phyloP scores from a whole-genome alignment of 2,329 filamentous ascomycete species.

The Clarireedia monteithiana region DNA sequence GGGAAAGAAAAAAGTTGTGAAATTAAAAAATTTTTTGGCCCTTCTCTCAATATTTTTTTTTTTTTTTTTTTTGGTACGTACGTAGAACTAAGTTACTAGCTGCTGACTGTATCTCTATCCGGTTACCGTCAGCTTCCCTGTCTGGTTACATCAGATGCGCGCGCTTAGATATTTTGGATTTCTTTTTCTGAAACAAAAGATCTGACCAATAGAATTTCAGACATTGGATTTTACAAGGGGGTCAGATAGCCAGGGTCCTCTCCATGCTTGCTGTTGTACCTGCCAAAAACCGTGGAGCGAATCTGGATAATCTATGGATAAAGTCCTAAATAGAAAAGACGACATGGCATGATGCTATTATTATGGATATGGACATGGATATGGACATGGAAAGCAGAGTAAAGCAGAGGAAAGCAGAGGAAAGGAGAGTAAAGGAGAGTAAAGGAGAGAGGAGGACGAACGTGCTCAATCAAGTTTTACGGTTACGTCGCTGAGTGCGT shows the following conservation, averaged over 20 bases:
- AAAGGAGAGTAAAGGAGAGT: background rate
- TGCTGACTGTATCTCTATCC: constrained; percentile 8
- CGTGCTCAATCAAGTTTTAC: background rate
- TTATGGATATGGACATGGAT: background rate
- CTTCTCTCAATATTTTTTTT: background rate
- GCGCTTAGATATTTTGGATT: background rate
- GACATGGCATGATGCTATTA: no score
- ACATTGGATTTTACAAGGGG: background rate
- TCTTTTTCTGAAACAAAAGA: background rate
- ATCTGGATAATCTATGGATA: no score
- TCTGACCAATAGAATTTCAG: background rate
- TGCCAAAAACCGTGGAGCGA: no score
- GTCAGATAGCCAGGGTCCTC: background rate
- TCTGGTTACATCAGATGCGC: background rate
- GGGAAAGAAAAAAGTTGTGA: background rate
- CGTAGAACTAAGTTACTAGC: background rate
- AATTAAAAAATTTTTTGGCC: constrained; percentile 1
- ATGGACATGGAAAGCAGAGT: background rate
- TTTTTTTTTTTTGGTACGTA: no score
- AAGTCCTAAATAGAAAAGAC: no score
- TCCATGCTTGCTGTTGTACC: no score
- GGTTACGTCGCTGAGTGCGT: no score
- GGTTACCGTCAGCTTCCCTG: background rate
- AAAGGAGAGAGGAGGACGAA: background rate
- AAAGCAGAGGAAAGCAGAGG: background rate